Evolutionary conservation across 108 stramenopile species (phyloP), one percentile per base, ranked within the genome.

Genomic region (Epithemia pelagica): DNA sequence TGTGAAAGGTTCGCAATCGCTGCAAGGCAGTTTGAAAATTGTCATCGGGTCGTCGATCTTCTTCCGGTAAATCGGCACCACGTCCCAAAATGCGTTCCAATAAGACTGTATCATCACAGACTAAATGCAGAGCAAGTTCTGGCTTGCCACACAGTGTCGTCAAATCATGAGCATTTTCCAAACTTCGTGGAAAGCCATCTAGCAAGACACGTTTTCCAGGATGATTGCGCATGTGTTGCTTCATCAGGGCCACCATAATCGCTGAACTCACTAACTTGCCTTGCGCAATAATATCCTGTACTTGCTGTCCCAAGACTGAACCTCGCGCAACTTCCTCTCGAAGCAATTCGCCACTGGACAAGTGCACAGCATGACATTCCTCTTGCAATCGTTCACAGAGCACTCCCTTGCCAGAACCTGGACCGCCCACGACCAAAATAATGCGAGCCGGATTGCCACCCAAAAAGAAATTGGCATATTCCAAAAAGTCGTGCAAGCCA

Each of bases 381-480:
- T 86, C 71, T n/a, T 74, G 79, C 10, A 97, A 66, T 32, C 88
- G 64, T 30, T 82, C 74, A 31, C 81, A 83, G 25, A 94, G 70
- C 28, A 96, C 66, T 26, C 98, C 98, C 69, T 99, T 99, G 18
- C 98, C 98, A 26, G 88, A 84, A 23, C 96, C 98, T 0, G 98
- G 98, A 15, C 95, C 96, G 20, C 98, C 98, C 21, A 96, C 95
- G 19, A 99, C 82, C 30, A 99, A 70, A 37, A 99, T 81, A 53
- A 95, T 87, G 20, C 88, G 65, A 1, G 88, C 91, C 1, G 91
- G 91, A 31, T 78, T 73, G 26, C 83, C 76, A 31, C 78, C 84
- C 26, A 92, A 61, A 46, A 92, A 78, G 22, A 74, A 58, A 52
- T 86, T 84, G 18, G 78, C 71, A 2, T 73, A 54, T 0, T 53